phyloP scores from a whole-genome alignment of 2,329 filamentous ascomycete species.

The Aureobasidium mangrovei region DNA sequence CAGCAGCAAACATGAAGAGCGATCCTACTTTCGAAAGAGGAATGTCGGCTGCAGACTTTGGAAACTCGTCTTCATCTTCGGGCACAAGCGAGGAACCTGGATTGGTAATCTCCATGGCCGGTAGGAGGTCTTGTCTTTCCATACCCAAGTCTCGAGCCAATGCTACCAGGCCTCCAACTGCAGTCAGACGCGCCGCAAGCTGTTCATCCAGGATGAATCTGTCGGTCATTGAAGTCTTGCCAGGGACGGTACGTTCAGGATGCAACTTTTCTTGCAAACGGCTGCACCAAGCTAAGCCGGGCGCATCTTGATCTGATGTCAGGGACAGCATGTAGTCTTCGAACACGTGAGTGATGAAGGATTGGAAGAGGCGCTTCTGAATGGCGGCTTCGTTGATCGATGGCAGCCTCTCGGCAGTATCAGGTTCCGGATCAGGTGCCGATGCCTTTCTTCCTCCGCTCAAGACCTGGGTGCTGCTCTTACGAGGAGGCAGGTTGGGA shows the following conservation, averaged over 20 bases:
- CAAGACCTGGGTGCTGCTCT: slow-evolving; percentile 34
- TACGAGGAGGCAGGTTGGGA: slow-evolving; percentile 53
- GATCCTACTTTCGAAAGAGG: slow-evolving; percentile 48
- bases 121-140: slow-evolving; percentile 38
- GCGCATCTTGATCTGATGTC: slow-evolving; percentile 32
- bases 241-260: slow-evolving; percentile 54
- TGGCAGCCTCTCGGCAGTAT: slow-evolving; percentile 33
- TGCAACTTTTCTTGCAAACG: slow-evolving; percentile 60
- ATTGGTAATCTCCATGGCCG: slow-evolving; percentile 5
- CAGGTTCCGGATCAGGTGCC: slow-evolving; percentile 50
- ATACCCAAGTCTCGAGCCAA: slow-evolving; percentile 52
- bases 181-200: slow-evolving; percentile 53
- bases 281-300: slow-evolving; percentile 42
- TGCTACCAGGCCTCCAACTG: slow-evolving; percentile 65
- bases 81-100: not conserved
- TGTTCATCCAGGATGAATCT: slow-evolving; percentile 56
- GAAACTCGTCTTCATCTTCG: slow-evolving; percentile 46
- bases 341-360: slow-evolving; percentile 68
- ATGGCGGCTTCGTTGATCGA: slow-evolving; percentile 50
- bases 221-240: slow-evolving; percentile 52
- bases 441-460: slow-evolving; percentile 15
- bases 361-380: slow-evolving; percentile 58
- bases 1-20: slow-evolving; percentile 46
- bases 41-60: slow-evolving; percentile 44
- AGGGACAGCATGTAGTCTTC: slow-evolving; percentile 61